Conservation (phyloP, 1,284 basidiomycete genomes). For the Sphagnurus paluster region DNA sequence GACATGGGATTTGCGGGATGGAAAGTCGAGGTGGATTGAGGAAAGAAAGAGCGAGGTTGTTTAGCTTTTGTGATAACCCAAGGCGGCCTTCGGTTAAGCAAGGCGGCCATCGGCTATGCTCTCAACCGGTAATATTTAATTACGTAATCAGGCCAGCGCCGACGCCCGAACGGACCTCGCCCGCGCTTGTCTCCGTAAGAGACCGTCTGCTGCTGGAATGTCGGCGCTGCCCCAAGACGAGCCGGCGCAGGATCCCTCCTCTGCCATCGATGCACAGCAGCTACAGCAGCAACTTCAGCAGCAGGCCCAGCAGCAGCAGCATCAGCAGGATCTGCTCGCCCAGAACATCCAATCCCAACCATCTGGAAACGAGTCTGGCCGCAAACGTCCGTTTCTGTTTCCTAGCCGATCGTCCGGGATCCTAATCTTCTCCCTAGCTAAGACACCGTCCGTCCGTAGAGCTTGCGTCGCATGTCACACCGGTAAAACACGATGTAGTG, state of each 20-base stretch:
- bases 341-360: conserved; percentile 33
- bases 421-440: conserved; percentile 46
- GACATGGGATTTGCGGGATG: conserved; percentile 8
- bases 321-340: conserved; percentile 36
- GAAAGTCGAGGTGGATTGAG: neutral
- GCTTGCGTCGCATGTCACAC: conserved; percentile 78
- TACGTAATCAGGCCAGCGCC: conserved; percentile 22
- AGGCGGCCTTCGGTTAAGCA: conserved; percentile 2
- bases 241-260: conserved; percentile 55
- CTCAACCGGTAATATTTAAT: conserved; percentile 11
- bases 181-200: conserved; percentile 34
- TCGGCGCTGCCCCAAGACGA: conserved; percentile 71
- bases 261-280: conserved; percentile 50
- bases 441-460: conserved; percentile 73
- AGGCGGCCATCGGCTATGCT: conserved; percentile 1
- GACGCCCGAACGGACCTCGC: conserved; percentile 19
- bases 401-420: conserved; percentile 15
- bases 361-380: conserved; percentile 33
- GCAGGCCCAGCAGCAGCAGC: conserved; percentile 38
- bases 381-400: conserved; percentile 44
- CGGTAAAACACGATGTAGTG: conserved; percentile 78
- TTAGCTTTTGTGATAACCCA: neutral
- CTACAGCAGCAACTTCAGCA: conserved; percentile 56
- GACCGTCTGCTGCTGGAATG: conserved; percentile 50
- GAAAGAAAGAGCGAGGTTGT: too few relatives aligned